phyloP scores from a whole-genome alignment of 2,329 filamentous ascomycete genomes.

The Botrytis fabae region DNA sequence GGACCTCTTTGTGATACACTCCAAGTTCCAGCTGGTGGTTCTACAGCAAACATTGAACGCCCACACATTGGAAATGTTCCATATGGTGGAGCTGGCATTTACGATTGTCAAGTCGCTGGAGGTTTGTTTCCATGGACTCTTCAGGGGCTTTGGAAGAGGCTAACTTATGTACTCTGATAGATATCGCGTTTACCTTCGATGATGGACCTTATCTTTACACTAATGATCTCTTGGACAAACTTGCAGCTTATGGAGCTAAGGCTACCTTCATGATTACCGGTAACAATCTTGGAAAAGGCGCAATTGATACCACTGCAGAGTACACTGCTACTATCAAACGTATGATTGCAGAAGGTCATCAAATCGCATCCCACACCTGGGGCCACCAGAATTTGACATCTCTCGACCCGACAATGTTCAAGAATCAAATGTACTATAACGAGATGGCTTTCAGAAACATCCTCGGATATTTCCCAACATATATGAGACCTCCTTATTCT shows the following conservation, averaged over 20 bases:
- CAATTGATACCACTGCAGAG: conserved; percentile 44
- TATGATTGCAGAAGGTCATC: conserved; percentile 48
- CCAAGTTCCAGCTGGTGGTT: conserved; percentile 51
- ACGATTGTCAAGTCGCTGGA: conserved; percentile 54
- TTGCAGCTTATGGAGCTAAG: conserved; percentile 59
- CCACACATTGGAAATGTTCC: conserved; percentile 53
- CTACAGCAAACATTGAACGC: conserved; percentile 53
- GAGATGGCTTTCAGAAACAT: conserved; percentile 58
- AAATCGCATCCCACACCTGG: conserved; percentile 61
- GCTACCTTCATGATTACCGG: conserved; percentile 64
- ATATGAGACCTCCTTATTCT: conserved; percentile 51
- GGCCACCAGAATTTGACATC: conserved; percentile 51
- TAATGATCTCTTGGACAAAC: conserved; percentile 51
- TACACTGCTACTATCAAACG: conserved; percentile 49
- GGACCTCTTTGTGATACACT: conserved; percentile 59
- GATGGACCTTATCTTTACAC: conserved; percentile 67
- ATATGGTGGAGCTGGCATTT: conserved; percentile 59
- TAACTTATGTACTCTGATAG: conserved; percentile 31
- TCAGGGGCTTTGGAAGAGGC: neutral
- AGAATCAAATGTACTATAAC: conserved; percentile 53
- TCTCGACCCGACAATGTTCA: conserved; percentile 46
- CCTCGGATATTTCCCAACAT: conserved; percentile 56
- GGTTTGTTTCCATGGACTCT: conserved; percentile 34
- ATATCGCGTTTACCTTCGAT: conserved; percentile 66
- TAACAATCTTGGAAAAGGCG: conserved; percentile 50